phyloP scores from a whole-genome alignment of 768 basidiomycete genomes.

The Brasilioporus rufonigricans region DNA sequence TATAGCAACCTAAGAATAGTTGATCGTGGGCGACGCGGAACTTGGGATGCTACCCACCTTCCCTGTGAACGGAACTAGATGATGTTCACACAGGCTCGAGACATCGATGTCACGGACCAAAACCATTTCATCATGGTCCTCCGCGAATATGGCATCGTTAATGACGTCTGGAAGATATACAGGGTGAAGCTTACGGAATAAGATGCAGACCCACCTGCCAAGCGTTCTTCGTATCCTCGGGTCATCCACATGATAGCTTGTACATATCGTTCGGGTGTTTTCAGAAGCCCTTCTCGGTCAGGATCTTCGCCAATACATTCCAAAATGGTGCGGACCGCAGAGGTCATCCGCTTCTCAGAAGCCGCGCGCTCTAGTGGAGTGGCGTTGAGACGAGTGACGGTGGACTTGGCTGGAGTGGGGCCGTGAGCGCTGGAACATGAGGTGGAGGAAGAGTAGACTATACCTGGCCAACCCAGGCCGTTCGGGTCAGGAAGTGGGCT shows the following conservation, averaged over 20 bases:
- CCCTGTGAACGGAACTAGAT: conserved; percentile 96
- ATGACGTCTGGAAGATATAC: conserved; percentile 73
- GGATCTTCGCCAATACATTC: conserved; percentile 99
- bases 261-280: conserved; percentile 94
- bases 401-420: conserved; percentile 72
- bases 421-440: conserved; percentile 10
- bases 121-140: conserved; percentile 99
- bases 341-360: conserved; percentile 73
- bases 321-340: conserved; percentile 86
- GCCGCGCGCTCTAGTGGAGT: conserved; percentile 68
- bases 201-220: conserved; percentile 60
- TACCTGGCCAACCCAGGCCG: conserved; percentile 94
- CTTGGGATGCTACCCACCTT: conserved; percentile 57
- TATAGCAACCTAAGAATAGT: conserved; percentile 76
- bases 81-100: conserved; percentile 97
- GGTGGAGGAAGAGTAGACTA: conserved; percentile 19
- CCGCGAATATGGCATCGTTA: conserved; percentile 96
- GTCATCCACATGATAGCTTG: conserved; percentile 99
- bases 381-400: conserved; percentile 78
- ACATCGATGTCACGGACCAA: conserved; percentile 97
- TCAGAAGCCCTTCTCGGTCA: conserved; percentile 85
- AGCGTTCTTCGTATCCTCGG: conserved; percentile 92
- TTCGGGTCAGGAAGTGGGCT: conserved; percentile 51
- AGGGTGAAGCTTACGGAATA: conserved; percentile 11
- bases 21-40: conserved; percentile 21